Base-by-base conservation (phyloP, 202 grass and related monocot species). In the Saccharum hybrid region DNA sequence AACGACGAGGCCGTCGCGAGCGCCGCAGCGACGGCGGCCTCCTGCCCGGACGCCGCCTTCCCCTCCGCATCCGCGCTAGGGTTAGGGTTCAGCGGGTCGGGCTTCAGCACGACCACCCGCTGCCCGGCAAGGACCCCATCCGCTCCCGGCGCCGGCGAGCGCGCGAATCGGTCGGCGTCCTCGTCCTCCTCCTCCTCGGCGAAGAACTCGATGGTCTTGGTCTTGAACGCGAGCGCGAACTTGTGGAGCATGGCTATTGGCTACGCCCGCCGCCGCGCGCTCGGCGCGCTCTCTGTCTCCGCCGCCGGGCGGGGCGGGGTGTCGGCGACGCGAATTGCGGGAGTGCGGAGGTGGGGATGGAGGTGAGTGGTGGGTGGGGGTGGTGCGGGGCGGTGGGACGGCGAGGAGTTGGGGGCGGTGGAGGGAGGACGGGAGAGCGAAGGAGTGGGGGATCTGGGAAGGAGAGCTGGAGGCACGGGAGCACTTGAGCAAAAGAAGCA, bases 181-280 rank as follows among this genome's bases (percentile, higher is more conserved):
- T 94, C 95, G 14, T 91, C 95, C 59, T 95, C 92, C 1, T 96
- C 91, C 63, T 94, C 96, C 78, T 95, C 93, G 8, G 93, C 92
- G 86, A 98, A 98, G 93, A 98, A 96, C 89, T 98, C 96, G 81
- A 96, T 94, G 75, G 96, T 96, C 84, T 98, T 98, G 83, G 96
- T 96, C 87, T 98, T 98, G 87, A 98, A 88, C 57, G 93, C 90
- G 76, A 92, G 85, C 7, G 96, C 96, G 66, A 98, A 96, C 71
- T 98, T 98, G 72, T 98, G 96, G 56, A 98, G 91, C 96, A 98
- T 98, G 84, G 84, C 76, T 83, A 56, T 80, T 98, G 84, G 84
- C 76, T 83, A 56, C 83, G 15, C 46, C 34, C 21, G 15, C 66
- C 49, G 48, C 66, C 30, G 77, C 56, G 73, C 51, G 68, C 33